phyloP scores from a whole-genome alignment of 202 grass and related monocot genomes.

The Eragrostis tef region DNA sequence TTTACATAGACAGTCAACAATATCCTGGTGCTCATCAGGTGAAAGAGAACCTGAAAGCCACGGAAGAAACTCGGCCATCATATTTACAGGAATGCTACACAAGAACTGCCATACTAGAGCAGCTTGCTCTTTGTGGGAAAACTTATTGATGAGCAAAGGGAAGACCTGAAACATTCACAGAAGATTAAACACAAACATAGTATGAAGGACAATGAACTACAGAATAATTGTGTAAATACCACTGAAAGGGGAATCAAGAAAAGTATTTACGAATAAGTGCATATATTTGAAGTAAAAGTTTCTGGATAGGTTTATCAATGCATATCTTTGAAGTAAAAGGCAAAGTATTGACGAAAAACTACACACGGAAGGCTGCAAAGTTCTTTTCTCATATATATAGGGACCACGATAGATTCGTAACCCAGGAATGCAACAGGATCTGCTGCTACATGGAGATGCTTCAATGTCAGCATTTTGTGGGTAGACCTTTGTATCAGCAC shows the following conservation, averaged over 20 bases:
- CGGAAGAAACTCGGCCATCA: slow-evolving; percentile 88
- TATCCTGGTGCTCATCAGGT: slow-evolving; percentile 73
- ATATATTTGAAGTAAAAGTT: slow-evolving; percentile 4
- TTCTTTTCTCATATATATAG: not conserved
- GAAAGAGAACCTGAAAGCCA: slow-evolving; percentile 85
- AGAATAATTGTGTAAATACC: slow-evolving; percentile 5
- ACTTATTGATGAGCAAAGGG: slow-evolving; percentile 77
- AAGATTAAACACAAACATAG: slow-evolving; percentile 36
- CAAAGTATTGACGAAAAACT: not conserved
- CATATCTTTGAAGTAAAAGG: not conserved
- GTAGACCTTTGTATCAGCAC: not conserved
- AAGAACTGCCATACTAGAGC: slow-evolving; percentile 95
- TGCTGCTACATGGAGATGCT: slow-evolving; percentile 42
- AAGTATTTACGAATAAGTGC: not conserved
- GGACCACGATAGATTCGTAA: slow-evolving; percentile 47
- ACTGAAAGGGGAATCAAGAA: not conserved
- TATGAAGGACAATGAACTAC: slow-evolving; percentile 20
- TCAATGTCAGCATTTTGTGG: slow-evolving; percentile 31
- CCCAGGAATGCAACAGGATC: slow-evolving; percentile 67
- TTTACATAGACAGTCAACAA: slow-evolving; percentile 73
- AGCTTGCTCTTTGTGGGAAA: slow-evolving; percentile 87
- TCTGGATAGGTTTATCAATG: not conserved
- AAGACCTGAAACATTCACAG: slow-evolving; percentile 63
- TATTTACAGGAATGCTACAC: slow-evolving; percentile 84
- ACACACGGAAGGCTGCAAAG: not conserved